Conservation (phyloP, 345 rosid species). For the Gossypium bickii region DNA sequence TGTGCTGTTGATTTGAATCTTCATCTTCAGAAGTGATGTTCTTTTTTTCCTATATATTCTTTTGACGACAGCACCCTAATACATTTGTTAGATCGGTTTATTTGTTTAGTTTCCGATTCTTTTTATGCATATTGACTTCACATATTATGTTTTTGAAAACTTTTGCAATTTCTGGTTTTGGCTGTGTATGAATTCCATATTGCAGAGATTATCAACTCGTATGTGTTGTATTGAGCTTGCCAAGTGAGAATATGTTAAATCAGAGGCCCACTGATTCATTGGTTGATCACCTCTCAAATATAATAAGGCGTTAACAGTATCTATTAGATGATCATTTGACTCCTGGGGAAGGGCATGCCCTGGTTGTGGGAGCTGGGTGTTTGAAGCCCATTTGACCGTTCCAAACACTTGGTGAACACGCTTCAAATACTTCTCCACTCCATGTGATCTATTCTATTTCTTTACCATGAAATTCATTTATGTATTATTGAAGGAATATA, state of each 20-base stretch:
- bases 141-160: neutral
- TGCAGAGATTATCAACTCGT: neutral
- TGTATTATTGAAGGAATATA: neutral
- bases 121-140: neutral
- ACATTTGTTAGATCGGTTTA: neutral
- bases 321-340: too few relatives aligned
- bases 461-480: neutral
- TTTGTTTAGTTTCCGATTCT: neutral
- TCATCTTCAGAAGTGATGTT: constrained; percentile 17
- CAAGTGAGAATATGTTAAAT: too few relatives aligned
- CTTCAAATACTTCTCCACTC: too few relatives aligned
- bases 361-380: too few relatives aligned
- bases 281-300: too few relatives aligned
- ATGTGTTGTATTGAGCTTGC: neutral
- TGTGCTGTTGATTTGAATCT: constrained; percentile 33
- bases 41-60: neutral
- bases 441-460: neutral
- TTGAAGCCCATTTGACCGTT: too few relatives aligned
- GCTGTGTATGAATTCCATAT: neutral
- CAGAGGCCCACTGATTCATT: too few relatives aligned
- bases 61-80: neutral
- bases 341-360: too few relatives aligned
- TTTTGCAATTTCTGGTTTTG: neutral
- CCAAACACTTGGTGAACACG: too few relatives aligned
- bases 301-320: too few relatives aligned